Conservation (phyloP, 2,329 filamentous ascomycete genomes). For the Lasiodiplodia hormozganensis region DNA sequence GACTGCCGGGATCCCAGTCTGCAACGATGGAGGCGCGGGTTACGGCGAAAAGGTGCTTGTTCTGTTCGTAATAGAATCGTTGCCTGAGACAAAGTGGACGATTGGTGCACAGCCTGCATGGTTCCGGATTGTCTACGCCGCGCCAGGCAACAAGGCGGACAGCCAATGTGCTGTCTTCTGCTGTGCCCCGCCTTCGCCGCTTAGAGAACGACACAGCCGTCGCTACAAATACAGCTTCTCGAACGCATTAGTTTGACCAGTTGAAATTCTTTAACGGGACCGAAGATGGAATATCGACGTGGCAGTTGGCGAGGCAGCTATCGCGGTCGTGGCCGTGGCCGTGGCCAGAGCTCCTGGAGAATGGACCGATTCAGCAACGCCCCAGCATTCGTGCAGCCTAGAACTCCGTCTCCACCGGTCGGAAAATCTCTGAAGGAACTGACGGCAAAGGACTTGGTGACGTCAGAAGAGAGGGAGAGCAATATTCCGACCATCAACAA, state of each 20-base stretch:
- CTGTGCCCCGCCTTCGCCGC: constrained; percentile 4
- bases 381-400: constrained; percentile 9
- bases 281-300: constrained; percentile 12
- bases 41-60: neutral
- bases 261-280: neutral
- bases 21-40: neutral
- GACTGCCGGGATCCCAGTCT: neutral
- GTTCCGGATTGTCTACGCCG: neutral
- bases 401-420: constrained; percentile 37
- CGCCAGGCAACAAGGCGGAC: constrained; percentile 15
- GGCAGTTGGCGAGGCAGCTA: constrained; percentile 38
- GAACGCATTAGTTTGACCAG: neutral
- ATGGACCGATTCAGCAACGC: neutral
- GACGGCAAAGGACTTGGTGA: constrained; percentile 28
- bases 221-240: neutral
- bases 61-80: neutral
- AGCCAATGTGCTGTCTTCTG: neutral
- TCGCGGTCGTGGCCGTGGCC: constrained; percentile 35
- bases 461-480: neutral
- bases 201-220: neutral
- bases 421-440: constrained; percentile 39
- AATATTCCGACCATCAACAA: constrained; percentile 43
- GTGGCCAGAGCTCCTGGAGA: constrained; percentile 34
- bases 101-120: neutral
- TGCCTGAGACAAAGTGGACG: neutral